Percentiles rank a stretch among this genome's conserved stretches.
Conservation (phyloP, 371 early-diverging fungal genomes). For the Circinella umbellata region DNA sequence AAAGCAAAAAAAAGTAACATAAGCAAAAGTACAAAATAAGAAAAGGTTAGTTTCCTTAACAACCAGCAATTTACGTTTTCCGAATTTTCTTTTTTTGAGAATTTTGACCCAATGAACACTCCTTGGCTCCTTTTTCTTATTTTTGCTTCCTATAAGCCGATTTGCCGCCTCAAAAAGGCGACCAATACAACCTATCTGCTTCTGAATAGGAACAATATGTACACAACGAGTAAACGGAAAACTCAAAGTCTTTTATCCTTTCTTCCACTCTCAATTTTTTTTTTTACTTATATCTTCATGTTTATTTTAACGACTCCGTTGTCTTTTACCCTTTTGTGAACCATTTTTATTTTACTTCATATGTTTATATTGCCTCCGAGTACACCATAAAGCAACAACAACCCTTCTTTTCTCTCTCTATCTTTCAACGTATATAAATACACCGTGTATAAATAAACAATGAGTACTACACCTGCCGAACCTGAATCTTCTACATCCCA, state of each 20-base stretch:
- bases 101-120: neutral
- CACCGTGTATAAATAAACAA: neutral
- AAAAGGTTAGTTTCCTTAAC: too few relatives aligned
- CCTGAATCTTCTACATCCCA: neutral
- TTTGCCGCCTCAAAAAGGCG: slow-evolving; percentile 8
- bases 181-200: neutral
- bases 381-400: neutral
- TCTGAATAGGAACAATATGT: slow-evolving; percentile 1
- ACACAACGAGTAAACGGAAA: slow-evolving; percentile 12
- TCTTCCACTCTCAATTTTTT: neutral
- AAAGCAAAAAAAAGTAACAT: too few relatives aligned
- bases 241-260: neutral
- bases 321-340: slow-evolving; percentile 10
- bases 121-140: neutral
- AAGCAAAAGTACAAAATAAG: too few relatives aligned
- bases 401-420: too few relatives aligned
- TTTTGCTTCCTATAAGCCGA: neutral
- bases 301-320: neutral
- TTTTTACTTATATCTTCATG: slow-evolving; percentile 11
- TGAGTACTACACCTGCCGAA: neutral
- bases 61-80: neutral
- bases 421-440: neutral
- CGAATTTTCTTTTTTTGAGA: neutral
- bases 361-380: slow-evolving; percentile 9
- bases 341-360: slow-evolving; percentile 9